Base-by-base conservation (phyloP, 139 green algal genomes). In the Picochlorum sp. region DNA sequence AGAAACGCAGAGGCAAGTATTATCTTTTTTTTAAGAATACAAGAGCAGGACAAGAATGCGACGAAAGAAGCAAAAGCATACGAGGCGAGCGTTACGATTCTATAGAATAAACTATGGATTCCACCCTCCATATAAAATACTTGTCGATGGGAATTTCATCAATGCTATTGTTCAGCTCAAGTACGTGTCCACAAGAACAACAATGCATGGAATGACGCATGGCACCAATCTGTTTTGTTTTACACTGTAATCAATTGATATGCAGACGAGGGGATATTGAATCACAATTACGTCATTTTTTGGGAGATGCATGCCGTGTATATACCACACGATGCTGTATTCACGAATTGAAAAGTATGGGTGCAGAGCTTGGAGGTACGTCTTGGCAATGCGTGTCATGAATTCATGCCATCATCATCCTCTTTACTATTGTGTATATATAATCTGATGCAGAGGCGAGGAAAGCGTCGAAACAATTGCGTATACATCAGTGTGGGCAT, bases 71-170 rank as follows among this genome's bases (percentile, higher is more conserved):
- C 78, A 88, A 18, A 92, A 92, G 70, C 66, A 83, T 45, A 84
- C 81, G 0, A 70, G 79, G 6, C 65, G 77, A 7, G 60, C 78
- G 0, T 61, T 88, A 15, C 65, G 71, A 11, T 92, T 91, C 45
- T 91, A 86, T 63, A 79, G 79, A 21, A 77, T 92, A 0, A 76
- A 78, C 23, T 79, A 76, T 45, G 78, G 80, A 6, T 86, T 88
- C 23, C 63, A 81, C 15, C 81, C 87, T 57, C 85, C 85, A 0
- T 92, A 79, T 77, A 91, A 91, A 66, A 72, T 90, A 1, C 60
- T 92, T 16, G 57, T 91, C 7, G 85, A 92, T 65, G 85, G 85
- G 2, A 92, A 92, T 73, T 92, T 92, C 54, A 70, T 88, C 10
- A 78, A 90, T 45, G 78, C 83, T 3, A 77, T 81, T 3, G 37